Evolutionary conservation across 1,284 basidiomycete genomes (phyloP).

Genomic region (Apiotrichum brassicae): DNA sequence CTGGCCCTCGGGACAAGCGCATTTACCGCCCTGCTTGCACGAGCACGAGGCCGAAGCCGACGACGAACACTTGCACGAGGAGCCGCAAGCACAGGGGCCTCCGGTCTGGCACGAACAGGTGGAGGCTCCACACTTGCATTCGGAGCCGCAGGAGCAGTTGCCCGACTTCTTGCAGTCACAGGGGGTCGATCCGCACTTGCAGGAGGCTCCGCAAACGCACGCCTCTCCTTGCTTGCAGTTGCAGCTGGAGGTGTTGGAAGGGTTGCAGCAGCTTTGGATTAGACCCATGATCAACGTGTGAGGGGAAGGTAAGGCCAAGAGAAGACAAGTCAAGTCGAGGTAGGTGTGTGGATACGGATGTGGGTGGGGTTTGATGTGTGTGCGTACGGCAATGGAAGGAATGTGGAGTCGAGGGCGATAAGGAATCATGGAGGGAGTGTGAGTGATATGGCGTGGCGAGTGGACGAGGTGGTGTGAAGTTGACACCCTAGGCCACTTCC

Average conservation of each 20-base stretch:
- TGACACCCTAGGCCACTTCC: too few species aligned
- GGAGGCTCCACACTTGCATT: background rate
- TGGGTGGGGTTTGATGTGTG: too few species aligned
- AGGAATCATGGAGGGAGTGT: too few species aligned
- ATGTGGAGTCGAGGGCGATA: too few species aligned
- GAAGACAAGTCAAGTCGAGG: too few species aligned
- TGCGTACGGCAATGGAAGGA: too few species aligned
- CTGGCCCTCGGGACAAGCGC: background rate
- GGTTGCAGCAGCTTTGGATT: slow-evolving; percentile 4
- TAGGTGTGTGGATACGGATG: too few species aligned
- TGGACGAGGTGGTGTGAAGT: too few species aligned
- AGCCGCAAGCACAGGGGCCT: background rate
- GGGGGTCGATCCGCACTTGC: too few species aligned
- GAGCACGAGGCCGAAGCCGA: slow-evolving; percentile 8
- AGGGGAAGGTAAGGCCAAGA: too few species aligned
- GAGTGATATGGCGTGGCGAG: too few species aligned
- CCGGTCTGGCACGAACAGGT: slow-evolving; percentile 2
- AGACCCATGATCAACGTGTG: background rate
- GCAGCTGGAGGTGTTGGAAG: background rate
- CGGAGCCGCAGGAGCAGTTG: background rate
- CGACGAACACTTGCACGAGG: slow-evolving; percentile 2
- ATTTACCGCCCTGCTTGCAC: slow-evolving; percentile 1
- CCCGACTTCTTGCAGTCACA: too few species aligned
- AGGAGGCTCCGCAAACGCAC: background rate
- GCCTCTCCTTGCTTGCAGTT: background rate